Conservation (phyloP, 352 stramenopile species). For the Thalassiosira exigua region DNA sequence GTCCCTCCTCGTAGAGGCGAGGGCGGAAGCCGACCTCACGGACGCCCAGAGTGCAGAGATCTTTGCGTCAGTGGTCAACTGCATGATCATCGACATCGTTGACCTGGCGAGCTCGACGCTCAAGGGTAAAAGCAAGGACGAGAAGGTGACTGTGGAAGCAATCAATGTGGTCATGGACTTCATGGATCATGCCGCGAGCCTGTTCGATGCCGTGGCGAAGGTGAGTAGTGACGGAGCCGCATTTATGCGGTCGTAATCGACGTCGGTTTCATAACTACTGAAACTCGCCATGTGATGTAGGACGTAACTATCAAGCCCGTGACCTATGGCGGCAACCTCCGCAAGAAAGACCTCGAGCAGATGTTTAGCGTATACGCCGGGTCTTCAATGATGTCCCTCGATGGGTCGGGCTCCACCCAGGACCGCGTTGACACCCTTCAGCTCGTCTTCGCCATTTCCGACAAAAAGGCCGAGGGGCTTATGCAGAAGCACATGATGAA, state of each 20-base stretch:
- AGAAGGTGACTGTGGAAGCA: conserved; percentile 70
- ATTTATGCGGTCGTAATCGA: too few relatives aligned
- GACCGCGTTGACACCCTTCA: conserved; percentile 72
- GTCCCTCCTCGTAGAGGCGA: conserved; percentile 51
- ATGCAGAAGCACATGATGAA: conserved; percentile 85
- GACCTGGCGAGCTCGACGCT: conserved; percentile 79
- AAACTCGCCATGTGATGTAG: too few relatives aligned
- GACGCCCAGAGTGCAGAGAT: conserved; percentile 75
- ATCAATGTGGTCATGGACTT: conserved; percentile 84
- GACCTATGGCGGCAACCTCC: conserved; percentile 74
- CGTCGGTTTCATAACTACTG: too few relatives aligned
- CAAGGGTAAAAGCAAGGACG: conserved; percentile 71
- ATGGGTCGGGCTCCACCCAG: conserved; percentile 49
- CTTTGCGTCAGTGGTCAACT: conserved; percentile 84
- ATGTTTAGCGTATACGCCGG: conserved; percentile 79
- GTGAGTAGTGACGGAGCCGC: too few relatives aligned
- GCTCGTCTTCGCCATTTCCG: conserved; percentile 77
- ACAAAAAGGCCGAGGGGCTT: conserved; percentile 81
- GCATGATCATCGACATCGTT: conserved; percentile 86
- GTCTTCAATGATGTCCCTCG: conserved; percentile 69
- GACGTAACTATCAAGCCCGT: conserved; percentile 78
- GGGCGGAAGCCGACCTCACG: conserved; percentile 50
- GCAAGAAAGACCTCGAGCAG: conserved; percentile 78
- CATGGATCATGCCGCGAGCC: conserved; percentile 78
- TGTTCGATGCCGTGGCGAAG: conserved; percentile 80